A percentile compares a stretch with the other conserved stretches of the same genome.
phyloP scores from a whole-genome alignment of 495 filamentous ascomycete genomes.

The Hypoxylon fragiforme region DNA sequence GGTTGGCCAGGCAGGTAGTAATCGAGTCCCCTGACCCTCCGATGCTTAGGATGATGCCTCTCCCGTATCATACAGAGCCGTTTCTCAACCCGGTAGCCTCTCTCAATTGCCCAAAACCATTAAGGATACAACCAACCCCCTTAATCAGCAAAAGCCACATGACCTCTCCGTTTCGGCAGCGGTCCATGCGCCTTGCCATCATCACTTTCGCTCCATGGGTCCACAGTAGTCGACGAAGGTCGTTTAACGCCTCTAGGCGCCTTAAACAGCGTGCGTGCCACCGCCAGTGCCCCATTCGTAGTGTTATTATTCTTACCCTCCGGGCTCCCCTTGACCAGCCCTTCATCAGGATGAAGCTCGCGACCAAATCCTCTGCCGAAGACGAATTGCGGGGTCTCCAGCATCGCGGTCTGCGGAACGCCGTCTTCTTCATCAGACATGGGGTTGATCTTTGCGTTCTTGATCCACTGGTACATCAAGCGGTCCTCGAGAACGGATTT shows the following conservation, averaged over 20 bases:
- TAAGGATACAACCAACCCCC: neutral
- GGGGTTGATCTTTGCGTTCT: slow-evolving; percentile 66
- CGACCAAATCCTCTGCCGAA: slow-evolving; percentile 58
- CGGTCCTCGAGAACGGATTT: slow-evolving; percentile 75
- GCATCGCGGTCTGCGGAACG: slow-evolving; percentile 57
- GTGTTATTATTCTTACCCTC: slow-evolving; percentile 9
- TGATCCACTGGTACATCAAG: slow-evolving; percentile 77
- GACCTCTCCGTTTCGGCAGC: slow-evolving; percentile 6
- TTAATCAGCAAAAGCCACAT: slow-evolving; percentile 17
- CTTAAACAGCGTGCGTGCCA: slow-evolving; percentile 1
- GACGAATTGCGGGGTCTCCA: slow-evolving; percentile 58
- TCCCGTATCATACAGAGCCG: neutral
- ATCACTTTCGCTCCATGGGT: neutral
- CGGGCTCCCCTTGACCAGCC: slow-evolving; percentile 35
- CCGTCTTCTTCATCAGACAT: slow-evolving; percentile 55
- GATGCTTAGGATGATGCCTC: no score
- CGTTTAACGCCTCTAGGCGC: slow-evolving; percentile 20
- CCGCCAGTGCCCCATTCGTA: neutral
- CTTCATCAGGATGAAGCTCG: slow-evolving; percentile 41
- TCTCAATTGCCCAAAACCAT: no score
- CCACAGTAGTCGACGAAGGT: neutral
- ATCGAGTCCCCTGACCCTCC: no score
- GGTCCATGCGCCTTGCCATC: neutral
- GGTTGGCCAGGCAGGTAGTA: no score
- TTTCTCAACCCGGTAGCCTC: no score